A percentile compares a stretch with the other conserved stretches of the same genome.
Evolutionary conservation across 306 rosid species (phyloP).

Genomic region (Malus sylvestris): DNA sequence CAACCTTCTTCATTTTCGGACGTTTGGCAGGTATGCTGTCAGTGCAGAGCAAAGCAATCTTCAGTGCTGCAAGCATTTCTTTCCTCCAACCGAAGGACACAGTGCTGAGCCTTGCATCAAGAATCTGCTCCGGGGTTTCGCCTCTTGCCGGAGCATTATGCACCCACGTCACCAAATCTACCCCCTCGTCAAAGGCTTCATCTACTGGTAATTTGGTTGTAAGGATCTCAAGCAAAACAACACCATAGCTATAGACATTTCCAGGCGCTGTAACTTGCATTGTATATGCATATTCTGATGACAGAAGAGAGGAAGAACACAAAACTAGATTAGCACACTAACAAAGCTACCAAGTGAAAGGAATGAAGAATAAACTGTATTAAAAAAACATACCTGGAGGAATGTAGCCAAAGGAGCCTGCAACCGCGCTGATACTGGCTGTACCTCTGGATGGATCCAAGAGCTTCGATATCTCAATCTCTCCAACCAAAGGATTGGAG

Average conservation of each 20-base stretch:
- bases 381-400: constrained; percentile 64
- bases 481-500: constrained; percentile 80
- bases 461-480: constrained; percentile 95
- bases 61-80: constrained; percentile 97
- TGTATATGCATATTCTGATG: constrained; percentile 94
- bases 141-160: constrained; percentile 81
- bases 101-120: constrained; percentile 83
- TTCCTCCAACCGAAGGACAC: constrained; percentile 96
- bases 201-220: constrained; percentile 84
- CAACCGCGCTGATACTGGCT: constrained; percentile 95
- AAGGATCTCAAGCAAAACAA: constrained; percentile 83
- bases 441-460: constrained; percentile 94
- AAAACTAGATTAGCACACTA: background rate
- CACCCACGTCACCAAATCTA: constrained; percentile 97
- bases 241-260: constrained; percentile 95
- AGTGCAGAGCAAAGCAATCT: constrained; percentile 93
- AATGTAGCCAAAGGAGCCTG: constrained; percentile 98
- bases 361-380: background rate
- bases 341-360: background rate
- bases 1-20: constrained; percentile 91
- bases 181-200: constrained; percentile 86
- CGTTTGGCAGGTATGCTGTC: constrained; percentile 89
- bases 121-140: constrained; percentile 98
- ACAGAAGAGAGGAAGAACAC: constrained; percentile 11
- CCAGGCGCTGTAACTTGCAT: constrained; percentile 99